Evolutionary conservation across 306 rosid species (phyloP).

Genomic region (Fragaria ananassa): DNA sequence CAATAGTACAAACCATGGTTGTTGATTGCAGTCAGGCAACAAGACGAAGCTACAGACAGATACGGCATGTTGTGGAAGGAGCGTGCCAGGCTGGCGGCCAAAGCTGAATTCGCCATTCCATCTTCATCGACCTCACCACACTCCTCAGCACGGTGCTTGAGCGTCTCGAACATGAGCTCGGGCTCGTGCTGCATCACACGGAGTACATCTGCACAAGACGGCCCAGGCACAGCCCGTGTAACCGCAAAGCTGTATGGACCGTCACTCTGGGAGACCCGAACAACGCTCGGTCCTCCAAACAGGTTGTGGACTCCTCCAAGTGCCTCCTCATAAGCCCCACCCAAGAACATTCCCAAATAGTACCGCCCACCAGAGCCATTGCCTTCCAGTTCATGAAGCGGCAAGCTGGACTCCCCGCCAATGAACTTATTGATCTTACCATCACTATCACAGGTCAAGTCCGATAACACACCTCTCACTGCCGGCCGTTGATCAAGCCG

Average conservation of each 20-base stretch:
- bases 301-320: conserved; percentile 95
- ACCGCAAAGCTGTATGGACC: conserved; percentile 94
- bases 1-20: conserved; percentile 57
- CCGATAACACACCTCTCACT: conserved; percentile 63
- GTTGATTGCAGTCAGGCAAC: conserved; percentile 50
- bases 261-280: conserved; percentile 85
- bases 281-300: conserved; percentile 87
- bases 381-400: conserved; percentile 77
- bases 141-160: conserved; percentile 82
- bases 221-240: conserved; percentile 71
- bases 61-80: conserved; percentile 82
- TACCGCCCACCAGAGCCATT: conserved; percentile 40
- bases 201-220: conserved; percentile 80
- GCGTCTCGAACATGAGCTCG: conserved; percentile 92
- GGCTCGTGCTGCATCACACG: conserved; percentile 99
- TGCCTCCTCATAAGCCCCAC: conserved; percentile 99
- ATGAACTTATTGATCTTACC: conserved; percentile 88
- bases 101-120: conserved; percentile 25
- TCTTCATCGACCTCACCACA: conserved; percentile 33
- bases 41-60: conserved; percentile 40
- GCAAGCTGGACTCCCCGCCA: conserved; percentile 72
- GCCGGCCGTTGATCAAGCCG: conserved; percentile 75
- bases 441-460: conserved; percentile 95
- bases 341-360: conserved; percentile 96
- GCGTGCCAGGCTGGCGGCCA: conserved; percentile 50